Conservation (phyloP, 371 early-diverging fungal species). For the Cladochytrium tenue region DNA sequence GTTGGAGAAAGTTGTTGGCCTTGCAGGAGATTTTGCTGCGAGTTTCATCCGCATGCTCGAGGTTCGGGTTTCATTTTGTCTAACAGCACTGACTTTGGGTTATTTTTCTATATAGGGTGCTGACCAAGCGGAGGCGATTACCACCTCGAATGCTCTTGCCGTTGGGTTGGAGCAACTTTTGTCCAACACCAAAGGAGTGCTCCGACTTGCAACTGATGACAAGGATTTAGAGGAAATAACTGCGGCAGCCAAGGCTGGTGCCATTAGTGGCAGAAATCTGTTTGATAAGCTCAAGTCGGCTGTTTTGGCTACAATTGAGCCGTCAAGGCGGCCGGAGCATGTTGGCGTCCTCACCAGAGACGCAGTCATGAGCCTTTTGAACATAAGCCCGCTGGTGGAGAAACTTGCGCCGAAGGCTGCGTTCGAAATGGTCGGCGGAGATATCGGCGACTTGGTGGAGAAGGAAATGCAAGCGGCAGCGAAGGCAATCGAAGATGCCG, state of each 20-base stretch:
- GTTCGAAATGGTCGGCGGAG: constrained; percentile 61
- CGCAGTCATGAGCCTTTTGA: constrained; percentile 69
- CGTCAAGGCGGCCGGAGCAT: constrained; percentile 71
- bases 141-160: constrained; percentile 76
- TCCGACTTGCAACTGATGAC: constrained; percentile 79
- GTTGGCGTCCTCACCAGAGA: constrained; percentile 73
- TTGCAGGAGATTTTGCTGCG: constrained; percentile 77
- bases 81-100: neutral
- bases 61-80: constrained; percentile 17
- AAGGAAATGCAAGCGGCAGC: constrained; percentile 91
- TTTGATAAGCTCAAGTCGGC: constrained; percentile 84
- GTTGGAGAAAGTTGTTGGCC: constrained; percentile 81
- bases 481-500: constrained; percentile 88
- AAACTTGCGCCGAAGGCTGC: constrained; percentile 38
- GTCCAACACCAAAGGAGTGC: constrained; percentile 85
- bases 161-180: constrained; percentile 82
- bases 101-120: constrained; percentile 67
- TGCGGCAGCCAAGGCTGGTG: constrained; percentile 64
- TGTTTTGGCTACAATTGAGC: constrained; percentile 69
- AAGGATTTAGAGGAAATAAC: constrained; percentile 77
- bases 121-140: constrained; percentile 83
- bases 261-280: constrained; percentile 66
- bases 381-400: constrained; percentile 68
- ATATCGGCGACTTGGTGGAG: constrained; percentile 89
- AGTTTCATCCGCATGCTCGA: constrained; percentile 60